Base-by-base conservation (phyloP, 768 basidiomycete species). In the Chalciporus chontae region DNA sequence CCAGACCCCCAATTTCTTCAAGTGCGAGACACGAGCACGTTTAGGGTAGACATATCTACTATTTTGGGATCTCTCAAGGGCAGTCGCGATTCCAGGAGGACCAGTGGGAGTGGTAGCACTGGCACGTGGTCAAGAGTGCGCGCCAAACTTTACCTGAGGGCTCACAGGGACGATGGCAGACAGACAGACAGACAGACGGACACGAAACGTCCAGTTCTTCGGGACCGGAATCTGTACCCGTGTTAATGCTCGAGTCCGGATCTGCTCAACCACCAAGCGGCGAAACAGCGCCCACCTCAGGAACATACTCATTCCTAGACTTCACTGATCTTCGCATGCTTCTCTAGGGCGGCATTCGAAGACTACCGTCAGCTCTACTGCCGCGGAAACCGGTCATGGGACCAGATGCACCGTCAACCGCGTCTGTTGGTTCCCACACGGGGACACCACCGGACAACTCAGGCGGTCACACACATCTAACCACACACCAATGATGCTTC, bases 21-120 rank as follows among this genome's bases (percentile, higher is more conserved):
- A 45, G 68, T 77, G 31, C 69, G 70, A 19, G 58, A 64, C 44
- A 67, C 69, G n/a, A 78, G 75, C 61, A 76, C 79, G 4, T 79
- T 79, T 60, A 66, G 62, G 31, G 62, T 79, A 34, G 73, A 77
- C 24, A 71, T 78, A 40, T 55, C 61, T 27, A 48, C 62, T 54
- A 54, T 69, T 19, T 53, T 68, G 21, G 58, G 58, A 37, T 10
- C 50, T 24, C 48, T 51, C 50, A 58, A 43, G 51, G 47, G 49
- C 17, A 45, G 41, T 26, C 56, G 52, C 43, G 56, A 62, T 40
- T 62, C 62, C 14, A 54, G 51, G 53, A 47, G 58, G 39, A 59
- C 59, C 15, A 58, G 59, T 36, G 56, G 55, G 45, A 62, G 62
- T 11, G 59, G 51, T 8, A 54, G 55, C 23, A 65, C n/a, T n/a